These are phyloP conservation scores for Phytophthora vignae DNA, from an alignment of 352 stramenopile species.

Conservation along the genomic window DNA sequence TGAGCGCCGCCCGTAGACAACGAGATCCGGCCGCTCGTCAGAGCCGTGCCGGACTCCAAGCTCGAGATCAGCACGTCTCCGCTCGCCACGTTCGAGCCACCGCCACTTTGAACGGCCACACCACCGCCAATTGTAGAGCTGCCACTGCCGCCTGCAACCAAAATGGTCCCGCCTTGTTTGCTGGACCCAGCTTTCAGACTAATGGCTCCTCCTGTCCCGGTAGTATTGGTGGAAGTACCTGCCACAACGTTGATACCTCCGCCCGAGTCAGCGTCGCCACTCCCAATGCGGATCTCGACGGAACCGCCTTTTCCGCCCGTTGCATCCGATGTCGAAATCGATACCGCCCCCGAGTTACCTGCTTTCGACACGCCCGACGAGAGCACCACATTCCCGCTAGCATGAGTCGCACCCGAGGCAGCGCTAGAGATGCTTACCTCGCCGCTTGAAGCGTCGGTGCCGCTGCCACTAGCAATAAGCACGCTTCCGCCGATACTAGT, in stretches of 20 bases:
- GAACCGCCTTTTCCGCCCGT: no score
- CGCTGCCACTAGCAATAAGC: background rate
- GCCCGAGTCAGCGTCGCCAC: no score
- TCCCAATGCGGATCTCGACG: no score
- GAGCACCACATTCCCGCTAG: conserved; percentile 3
- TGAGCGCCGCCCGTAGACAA: conserved; percentile 10
- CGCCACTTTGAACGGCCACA: conserved; percentile 31
- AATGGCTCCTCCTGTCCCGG: no score
- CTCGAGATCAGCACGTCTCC: conserved; percentile 24
- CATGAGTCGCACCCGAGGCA: no score
- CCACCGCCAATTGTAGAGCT: background rate
- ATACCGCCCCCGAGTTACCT: no score
- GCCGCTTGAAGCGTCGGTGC: background rate
- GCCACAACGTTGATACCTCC: no score
- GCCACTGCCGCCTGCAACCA: conserved; percentile 4
- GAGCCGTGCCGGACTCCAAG: conserved; percentile 1
- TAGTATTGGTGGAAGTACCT: no score
- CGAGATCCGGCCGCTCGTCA: conserved; percentile 7
- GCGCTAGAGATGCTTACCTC: background rate
- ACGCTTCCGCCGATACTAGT: background rate
- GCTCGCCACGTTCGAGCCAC: conserved; percentile 16
- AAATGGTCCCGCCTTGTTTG: conserved; percentile 1
- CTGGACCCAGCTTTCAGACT: no score
- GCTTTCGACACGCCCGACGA: background rate
- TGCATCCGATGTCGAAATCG: no score